These are phyloP conservation scores for Cercospora sojina DNA, from an alignment of 2,329 filamentous ascomycete species.

Conservation along the genomic window DNA sequence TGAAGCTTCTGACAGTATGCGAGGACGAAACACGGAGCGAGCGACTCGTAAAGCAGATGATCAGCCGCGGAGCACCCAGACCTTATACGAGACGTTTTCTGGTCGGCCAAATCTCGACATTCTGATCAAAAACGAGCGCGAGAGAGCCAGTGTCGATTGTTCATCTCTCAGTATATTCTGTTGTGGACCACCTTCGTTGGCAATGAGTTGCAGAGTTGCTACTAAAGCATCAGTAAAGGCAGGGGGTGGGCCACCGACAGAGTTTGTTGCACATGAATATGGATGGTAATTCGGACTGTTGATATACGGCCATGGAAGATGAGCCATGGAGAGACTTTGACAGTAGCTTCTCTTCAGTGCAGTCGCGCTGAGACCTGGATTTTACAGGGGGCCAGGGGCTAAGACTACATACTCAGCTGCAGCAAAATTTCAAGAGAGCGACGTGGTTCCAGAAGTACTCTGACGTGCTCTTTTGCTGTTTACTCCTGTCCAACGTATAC, in stretches of 20 bases:
- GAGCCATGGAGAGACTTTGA: neutral
- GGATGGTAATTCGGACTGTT: neutral
- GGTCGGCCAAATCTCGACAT: constrained; percentile 12
- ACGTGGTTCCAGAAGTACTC: too few relatives aligned
- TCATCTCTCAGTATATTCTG: constrained; percentile 13
- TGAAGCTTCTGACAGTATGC: neutral
- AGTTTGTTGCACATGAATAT: neutral
- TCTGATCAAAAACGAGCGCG: neutral
- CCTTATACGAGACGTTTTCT: neutral
- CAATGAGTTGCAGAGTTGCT: neutral
- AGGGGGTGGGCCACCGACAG: neutral
- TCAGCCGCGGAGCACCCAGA: neutral
- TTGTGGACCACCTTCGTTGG: constrained; percentile 15
- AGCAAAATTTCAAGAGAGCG: too few relatives aligned
- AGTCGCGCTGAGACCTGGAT: too few relatives aligned
- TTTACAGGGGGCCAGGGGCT: too few relatives aligned
- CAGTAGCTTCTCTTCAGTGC: too few relatives aligned
- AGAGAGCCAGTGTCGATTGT: neutral
- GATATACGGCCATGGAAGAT: neutral
- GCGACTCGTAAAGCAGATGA: neutral
- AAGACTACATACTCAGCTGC: too few relatives aligned
- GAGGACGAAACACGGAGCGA: neutral
- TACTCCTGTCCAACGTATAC: too few relatives aligned
- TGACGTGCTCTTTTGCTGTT: too few relatives aligned
- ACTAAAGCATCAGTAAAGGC: neutral